phyloP scores from a whole-genome alignment of 2,329 filamentous ascomycete species.

The Ceratocystis smalleyi region DNA sequence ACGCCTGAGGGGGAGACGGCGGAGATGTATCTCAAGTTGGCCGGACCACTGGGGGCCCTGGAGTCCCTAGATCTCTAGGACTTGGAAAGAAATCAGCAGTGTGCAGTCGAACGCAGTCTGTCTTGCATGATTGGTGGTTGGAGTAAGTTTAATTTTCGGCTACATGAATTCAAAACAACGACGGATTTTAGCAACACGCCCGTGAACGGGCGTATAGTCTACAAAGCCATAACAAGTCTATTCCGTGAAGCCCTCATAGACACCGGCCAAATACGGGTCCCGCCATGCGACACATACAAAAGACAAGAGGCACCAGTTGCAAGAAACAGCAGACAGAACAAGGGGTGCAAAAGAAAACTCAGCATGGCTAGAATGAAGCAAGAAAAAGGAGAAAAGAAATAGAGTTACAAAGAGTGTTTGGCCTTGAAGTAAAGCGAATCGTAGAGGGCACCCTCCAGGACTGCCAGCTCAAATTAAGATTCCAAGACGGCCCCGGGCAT shows the following conservation, averaged over 20 bases:
- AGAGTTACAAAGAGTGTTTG: neutral
- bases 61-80: conserved; percentile 17
- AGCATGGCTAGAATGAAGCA: neutral
- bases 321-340: conserved; percentile 1
- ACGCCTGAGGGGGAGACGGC: conserved; percentile 67
- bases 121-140: neutral
- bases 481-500: neutral
- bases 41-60: conserved; percentile 40
- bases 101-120: neutral
- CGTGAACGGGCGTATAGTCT: too few species aligned
- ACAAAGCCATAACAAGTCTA: too few species aligned
- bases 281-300: neutral
- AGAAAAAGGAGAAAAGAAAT: neutral
- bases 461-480: neutral
- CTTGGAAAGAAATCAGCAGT: conserved; percentile 13
- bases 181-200: neutral
- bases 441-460: neutral
- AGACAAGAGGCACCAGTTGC: neutral
- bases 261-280: neutral
- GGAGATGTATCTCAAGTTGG: conserved; percentile 73
- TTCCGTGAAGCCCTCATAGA: too few species aligned
- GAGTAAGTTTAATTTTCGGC: neutral
- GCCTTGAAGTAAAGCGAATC: neutral
- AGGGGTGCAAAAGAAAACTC: neutral
- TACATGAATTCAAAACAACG: neutral